Evolutionary conservation across 2,329 filamentous ascomycete genomes (phyloP).

Genomic region (Penicillium italicum): DNA sequence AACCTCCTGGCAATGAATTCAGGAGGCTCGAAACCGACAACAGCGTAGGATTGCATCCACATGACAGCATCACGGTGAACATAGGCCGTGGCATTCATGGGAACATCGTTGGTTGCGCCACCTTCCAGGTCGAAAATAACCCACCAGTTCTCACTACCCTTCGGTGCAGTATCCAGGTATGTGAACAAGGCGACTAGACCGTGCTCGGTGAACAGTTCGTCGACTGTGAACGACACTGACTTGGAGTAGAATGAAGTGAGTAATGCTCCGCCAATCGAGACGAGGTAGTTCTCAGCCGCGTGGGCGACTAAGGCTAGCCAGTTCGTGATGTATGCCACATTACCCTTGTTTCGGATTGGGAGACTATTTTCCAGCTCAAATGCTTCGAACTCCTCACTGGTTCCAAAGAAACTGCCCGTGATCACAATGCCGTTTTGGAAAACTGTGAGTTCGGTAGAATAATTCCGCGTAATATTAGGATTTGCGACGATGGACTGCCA

Average conservation of each 20-base stretch:
- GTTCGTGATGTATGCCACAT: constrained; percentile 26
- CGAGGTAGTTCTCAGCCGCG: constrained; percentile 26
- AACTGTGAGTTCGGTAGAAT: constrained; percentile 56
- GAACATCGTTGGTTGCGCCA: constrained; percentile 57
- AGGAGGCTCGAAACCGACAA: constrained; percentile 45
- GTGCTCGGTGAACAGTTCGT: constrained; percentile 48
- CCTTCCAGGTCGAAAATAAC: constrained; percentile 61
- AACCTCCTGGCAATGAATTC: constrained; percentile 50
- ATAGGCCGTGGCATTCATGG: constrained; percentile 57
- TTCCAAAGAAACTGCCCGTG: constrained; percentile 61
- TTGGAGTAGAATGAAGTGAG: constrained; percentile 56
- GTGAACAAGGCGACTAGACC: constrained; percentile 51
- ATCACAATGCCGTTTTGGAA: constrained; percentile 55
- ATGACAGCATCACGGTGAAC: constrained; percentile 62
- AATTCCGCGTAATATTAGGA: constrained; percentile 55
- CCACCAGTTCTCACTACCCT: constrained; percentile 57
- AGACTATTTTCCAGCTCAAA: constrained; percentile 29
- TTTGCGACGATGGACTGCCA: constrained; percentile 59
- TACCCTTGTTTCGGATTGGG: constrained; percentile 18
- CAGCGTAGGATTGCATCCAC: constrained; percentile 60
- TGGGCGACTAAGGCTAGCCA: constrained; percentile 29
- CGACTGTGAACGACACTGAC: constrained; percentile 52
- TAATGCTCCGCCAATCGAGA: constrained; percentile 35
- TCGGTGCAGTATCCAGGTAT: constrained; percentile 50
- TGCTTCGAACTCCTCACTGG: constrained; percentile 53